Evolutionary conservation across 2,329 filamentous ascomycete genomes (phyloP).

Genomic region (Passalora sequoiae): DNA sequence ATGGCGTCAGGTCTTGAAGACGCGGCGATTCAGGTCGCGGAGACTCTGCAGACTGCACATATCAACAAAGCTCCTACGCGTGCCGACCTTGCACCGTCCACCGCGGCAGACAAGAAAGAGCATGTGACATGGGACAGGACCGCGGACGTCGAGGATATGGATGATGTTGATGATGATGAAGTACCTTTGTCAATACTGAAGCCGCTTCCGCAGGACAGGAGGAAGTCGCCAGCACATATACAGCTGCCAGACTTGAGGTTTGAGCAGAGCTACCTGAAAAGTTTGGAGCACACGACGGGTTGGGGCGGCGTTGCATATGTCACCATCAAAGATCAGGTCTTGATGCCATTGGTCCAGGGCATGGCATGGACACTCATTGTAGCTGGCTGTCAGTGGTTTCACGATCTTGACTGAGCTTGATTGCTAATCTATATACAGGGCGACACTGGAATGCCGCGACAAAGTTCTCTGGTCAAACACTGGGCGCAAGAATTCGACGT

Average conservation of each 20-base stretch:
- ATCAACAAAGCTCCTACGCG: constrained; percentile 66
- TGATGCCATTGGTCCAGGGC: constrained; percentile 84
- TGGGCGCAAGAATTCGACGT: constrained; percentile 71
- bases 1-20: constrained; percentile 25
- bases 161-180: constrained; percentile 58
- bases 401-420: too few species aligned
- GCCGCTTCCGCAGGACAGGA: constrained; percentile 47
- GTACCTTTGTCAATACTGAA: constrained; percentile 63
- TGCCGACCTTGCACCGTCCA: constrained; percentile 77
- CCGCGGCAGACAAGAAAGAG: constrained; percentile 62
- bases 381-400: constrained; percentile 43
- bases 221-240: constrained; percentile 51
- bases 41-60: constrained; percentile 73
- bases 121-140: constrained; percentile 49
- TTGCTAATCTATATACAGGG: too few species aligned
- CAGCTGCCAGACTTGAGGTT: constrained; percentile 78
- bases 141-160: constrained; percentile 40
- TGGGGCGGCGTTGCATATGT: constrained; percentile 79
- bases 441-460: constrained; percentile 79
- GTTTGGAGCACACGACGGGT: constrained; percentile 71
- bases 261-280: constrained; percentile 95
- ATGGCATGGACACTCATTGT: constrained; percentile 81
- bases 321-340: constrained; percentile 81
- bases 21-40: constrained; percentile 56
- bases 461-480: constrained; percentile 67